Base-by-base conservation (phyloP, 2,329 filamentous ascomycete species). In the Penicillium fuscoglaucum region DNA sequence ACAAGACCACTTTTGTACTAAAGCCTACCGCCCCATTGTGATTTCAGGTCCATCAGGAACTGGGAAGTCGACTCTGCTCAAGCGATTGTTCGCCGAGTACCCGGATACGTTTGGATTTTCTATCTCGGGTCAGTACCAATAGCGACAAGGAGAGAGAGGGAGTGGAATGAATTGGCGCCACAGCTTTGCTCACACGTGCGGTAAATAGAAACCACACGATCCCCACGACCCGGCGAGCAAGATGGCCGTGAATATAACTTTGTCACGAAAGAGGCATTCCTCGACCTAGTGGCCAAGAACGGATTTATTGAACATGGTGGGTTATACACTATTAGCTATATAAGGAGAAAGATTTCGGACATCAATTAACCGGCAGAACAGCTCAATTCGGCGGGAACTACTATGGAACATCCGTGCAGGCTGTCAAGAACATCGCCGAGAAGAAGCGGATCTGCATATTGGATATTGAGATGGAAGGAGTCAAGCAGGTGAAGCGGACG, bases 381-480 rank as follows among this genome's bases (percentile, higher is more conserved):
- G 93, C 93, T 55, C 80, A 89, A 73, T 97, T 96, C 74, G 87
- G 91, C 41, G 87, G 86, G 55, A 96, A 97, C 78, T 80, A 86
- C 70, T 97, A 97, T 78, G 93, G 93, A 57, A 96, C 92, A 6
- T 90, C 86, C 72, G 87, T 91, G 70, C 82, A 83, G 75, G 91
- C 91, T 29, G 91, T 96, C 62, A 84, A 88, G 74, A 86, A 90
- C 69, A 87, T 93, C 73, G 84, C 84, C 2, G 83, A 85, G 60
- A 85, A 87, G 77, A 88, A 87, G 50, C 83, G 83, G 69, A 85
- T 92, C 43, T 93, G 93, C 61, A 87, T 97, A 48, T 80, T 97
- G 66, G 93, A 98, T 74, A 98, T 97, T 72, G 93, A 97, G 82
- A 96, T 97, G 91, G 92, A 96, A 84, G 93, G 93, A 60, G 92